Base-by-base conservation (phyloP, 352 stramenopile species). In the Phytophthora fragariaefolia region DNA sequence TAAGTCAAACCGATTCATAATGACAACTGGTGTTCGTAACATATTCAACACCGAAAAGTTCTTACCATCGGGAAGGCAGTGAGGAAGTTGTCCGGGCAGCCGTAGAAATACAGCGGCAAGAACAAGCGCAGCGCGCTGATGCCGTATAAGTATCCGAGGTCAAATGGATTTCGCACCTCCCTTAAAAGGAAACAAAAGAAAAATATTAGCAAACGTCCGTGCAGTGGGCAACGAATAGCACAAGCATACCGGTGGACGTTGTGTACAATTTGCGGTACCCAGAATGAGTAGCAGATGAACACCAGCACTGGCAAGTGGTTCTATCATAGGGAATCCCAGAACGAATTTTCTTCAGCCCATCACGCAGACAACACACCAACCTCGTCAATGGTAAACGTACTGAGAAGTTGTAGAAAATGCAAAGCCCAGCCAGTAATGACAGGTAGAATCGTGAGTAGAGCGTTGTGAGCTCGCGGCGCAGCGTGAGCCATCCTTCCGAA, bases 221-320 rank as follows among this genome's bases (percentile, higher is more conserved):
- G 6, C 13, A 20, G 13, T 9, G n/a, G 26, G 8, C 40, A 53
- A 28, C 22, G 17, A 27, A 5, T 6, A 47, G 8, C 34, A 57
- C 10, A 22, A 9, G 27, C 69, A 26, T 69, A 93, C 80, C 92
- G 92, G 47, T 96, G 83, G 7, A 98, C 88, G 72, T 99, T 99
- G 63, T 96, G 84, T 36, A 98, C 81, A 53, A 99, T 99, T 79
- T 99, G 97, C 20, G 97, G 98, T 10, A 99, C 79, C 97, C 97
- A 99, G 78, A 99, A 99, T 20, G 95, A 99, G 69, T 98, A 99
- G 69, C 97, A 89, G 12, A 98, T 58, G 54, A 99, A 86, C 2
- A 99, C 84, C 40, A 98, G 91, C 45, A 98, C 64, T 9, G 80
- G 85, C 54, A 97, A 72, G 38, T 96, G 91, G 48, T 89, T 89